These are phyloP conservation scores for Lactifluus rugatus DNA, from an alignment of 768 basidiomycete genomes.

Conservation along the genomic window DNA sequence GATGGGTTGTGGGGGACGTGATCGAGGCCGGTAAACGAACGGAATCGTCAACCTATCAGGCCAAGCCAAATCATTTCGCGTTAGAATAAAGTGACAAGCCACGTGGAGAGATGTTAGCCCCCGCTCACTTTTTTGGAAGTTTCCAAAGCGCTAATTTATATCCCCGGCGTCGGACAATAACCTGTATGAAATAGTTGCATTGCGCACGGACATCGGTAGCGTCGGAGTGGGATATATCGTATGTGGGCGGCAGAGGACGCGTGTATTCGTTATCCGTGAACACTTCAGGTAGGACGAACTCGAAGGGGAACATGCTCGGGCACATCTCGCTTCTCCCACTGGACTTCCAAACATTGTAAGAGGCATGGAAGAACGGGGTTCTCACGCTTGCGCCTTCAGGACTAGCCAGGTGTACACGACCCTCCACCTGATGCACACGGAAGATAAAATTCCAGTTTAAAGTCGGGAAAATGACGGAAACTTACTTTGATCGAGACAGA, in stretches of 20 bases:
- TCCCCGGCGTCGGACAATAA: conserved; percentile 32
- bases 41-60: conserved; percentile 35
- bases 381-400: conserved; percentile 10
- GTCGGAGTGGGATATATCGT: conserved; percentile 31
- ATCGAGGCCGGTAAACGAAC: conserved; percentile 44
- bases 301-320: conserved; percentile 35
- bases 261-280: conserved; percentile 1
- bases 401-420: conserved; percentile 15
- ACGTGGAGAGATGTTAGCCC: background rate
- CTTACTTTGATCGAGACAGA: conserved; percentile 39
- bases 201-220: conserved; percentile 27
- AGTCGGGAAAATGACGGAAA: background rate
- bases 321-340: conserved; percentile 19
- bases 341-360: conserved; percentile 17
- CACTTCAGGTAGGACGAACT: conserved; percentile 18
- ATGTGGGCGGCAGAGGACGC: conserved; percentile 37
- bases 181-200: conserved; percentile 37
- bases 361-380: conserved; percentile 10
- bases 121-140: conserved; percentile 36
- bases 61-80: background rate
- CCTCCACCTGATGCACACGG: conserved; percentile 20
- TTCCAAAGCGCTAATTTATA: conserved; percentile 37
- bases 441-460: background rate
- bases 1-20: conserved; percentile 47
- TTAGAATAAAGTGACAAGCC: too few relatives aligned